A percentile compares a stretch with the other conserved stretches of the same genome.
phyloP scores from a whole-genome alignment of 1,139 yeast species.

The Yamadazyma spencermartinsiae region DNA sequence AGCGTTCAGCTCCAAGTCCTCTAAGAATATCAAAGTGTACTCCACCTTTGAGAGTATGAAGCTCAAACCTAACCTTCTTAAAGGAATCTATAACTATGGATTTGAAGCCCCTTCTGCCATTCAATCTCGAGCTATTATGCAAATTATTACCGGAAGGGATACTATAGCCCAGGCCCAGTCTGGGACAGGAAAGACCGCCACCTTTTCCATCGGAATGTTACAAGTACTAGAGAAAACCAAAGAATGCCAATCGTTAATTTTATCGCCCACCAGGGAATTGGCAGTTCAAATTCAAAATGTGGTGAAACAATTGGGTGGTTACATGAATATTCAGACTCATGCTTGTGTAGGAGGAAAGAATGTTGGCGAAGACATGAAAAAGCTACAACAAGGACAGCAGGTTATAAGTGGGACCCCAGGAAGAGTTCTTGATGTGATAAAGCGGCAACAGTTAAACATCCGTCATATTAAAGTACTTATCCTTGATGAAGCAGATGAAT shows the following conservation, averaged over 20 bases:
- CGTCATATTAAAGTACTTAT: conserved; percentile 79
- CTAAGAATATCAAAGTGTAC: conserved; percentile 62
- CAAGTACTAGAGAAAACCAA: conserved; percentile 71
- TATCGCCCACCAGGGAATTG: conserved; percentile 95
- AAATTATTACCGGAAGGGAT: conserved; percentile 86
- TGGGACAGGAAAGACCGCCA: conserved; percentile 98
- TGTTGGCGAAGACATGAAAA: conserved; percentile 77
- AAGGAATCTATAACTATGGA: conserved; percentile 88
- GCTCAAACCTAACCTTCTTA: conserved; percentile 62
- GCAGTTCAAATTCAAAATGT: conserved; percentile 90
- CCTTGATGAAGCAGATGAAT: conserved; percentile 93
- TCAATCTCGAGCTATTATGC: conserved; percentile 92
- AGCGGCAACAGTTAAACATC: conserved; percentile 66
- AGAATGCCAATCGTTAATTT: conserved; percentile 78
- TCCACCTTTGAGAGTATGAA: conserved; percentile 78
- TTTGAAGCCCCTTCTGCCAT: conserved; percentile 94
- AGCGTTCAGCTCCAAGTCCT: conserved; percentile 22
- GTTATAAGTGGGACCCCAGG: conserved; percentile 98
- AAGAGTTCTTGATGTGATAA: conserved; percentile 83
- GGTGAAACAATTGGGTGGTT: conserved; percentile 80
- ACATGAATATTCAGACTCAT: conserved; percentile 79
- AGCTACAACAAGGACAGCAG: conserved; percentile 76
- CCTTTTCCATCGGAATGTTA: conserved; percentile 89
- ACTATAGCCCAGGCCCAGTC: conserved; percentile 98
- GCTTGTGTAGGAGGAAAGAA: conserved; percentile 94